Base-by-base conservation (phyloP, 495 filamentous ascomycete genomes). In the Talaromyces adpressus region DNA sequence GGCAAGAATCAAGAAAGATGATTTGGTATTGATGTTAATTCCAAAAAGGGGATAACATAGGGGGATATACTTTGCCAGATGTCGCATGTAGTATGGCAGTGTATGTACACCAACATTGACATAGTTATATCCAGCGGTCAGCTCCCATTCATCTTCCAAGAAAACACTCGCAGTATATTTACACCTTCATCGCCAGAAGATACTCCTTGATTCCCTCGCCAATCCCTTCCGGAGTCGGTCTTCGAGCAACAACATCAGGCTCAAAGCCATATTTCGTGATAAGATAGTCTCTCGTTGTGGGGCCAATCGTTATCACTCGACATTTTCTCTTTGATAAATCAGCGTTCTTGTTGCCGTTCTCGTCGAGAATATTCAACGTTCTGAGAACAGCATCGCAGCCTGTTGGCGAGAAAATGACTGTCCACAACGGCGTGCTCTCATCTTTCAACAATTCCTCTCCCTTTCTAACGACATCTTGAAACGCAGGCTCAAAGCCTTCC, bases 401-500 rank as follows among this genome's bases (percentile, higher is more conserved):
- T 20, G 88, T 92, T 1, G 94, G 92, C 47, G 93, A 97, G 68
- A 99, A 99, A 7, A 98, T 89, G 12, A 97, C 90, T 1, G 93
- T 86, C 93, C 94, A 98, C 66, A 88, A 16, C 20, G 52, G 52
- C 12, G 20, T n/a, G 4, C 52, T 23, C 0, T 14, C 22, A 29
- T 80, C 45, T 34, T 32, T 20, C 61, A 49, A 6, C 59, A 25
- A 8, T 86, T 56, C 18, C 14, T 57, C 61, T 27, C 12, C 22
- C 36, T 58, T 29, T 4, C 51, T 32, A 84, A 76, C 9, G 79
- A 57, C 69, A 8, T 62, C 63, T 18, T 65, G 68, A 66, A 97
- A 96, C 61, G 88, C 79, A 0, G 77, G 67, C 62, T 84, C 81
- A 68, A 98, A 98, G 11, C 82, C 84, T 29, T 80, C 81, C 83